Base-by-base conservation (phyloP, 768 basidiomycete genomes). In the Gymnopilus junonius region DNA sequence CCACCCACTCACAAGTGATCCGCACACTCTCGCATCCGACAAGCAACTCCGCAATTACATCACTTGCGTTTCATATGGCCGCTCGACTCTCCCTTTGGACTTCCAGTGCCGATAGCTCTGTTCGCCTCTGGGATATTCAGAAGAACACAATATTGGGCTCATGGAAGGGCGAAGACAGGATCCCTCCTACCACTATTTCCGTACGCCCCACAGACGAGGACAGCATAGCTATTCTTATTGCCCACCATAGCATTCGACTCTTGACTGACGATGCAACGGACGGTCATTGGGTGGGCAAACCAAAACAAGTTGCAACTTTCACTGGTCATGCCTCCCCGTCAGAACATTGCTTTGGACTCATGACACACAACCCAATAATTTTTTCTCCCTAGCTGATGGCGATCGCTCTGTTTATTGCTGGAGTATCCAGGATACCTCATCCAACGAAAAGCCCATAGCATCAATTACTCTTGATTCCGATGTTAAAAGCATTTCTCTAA, bases 351-450 rank as follows among this genome's bases (percentile, higher is more conserved):
- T 79, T 58, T 90, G 88, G 87, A 58, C 59, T 32, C 57, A 61
- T 55, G 71, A 69, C 12, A 78, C 79, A 15, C 71, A 70, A 29
- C 75, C 78, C 8, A 77, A 75, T 37, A 82, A 80, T 29, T 88
- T 91, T 71, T 72, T 87, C 55, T 87, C 90, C 3, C 77, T 79
- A 50, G 89, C 89, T 12, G 84, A 89, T 69, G 78, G 75, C 7
- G 90, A 91, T 71, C 83, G 88, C 29, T 82, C 86, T 62, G 72
- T 88, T 8, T 85, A 87, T 60, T 73, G 89, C 17, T 91, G 90
- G 89, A 80, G 85, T 61, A 79, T 82, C 37, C 73, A 79, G 40
- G 73, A 73, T 3, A 69, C 79, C 10, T 74, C 77, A 15, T 67
- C 71, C 14, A 80, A 83, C 67, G 85, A 87, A 32, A 85, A 78